Conservation (phyloP, 768 basidiomycete species). For the Lentinula sp. region DNA sequence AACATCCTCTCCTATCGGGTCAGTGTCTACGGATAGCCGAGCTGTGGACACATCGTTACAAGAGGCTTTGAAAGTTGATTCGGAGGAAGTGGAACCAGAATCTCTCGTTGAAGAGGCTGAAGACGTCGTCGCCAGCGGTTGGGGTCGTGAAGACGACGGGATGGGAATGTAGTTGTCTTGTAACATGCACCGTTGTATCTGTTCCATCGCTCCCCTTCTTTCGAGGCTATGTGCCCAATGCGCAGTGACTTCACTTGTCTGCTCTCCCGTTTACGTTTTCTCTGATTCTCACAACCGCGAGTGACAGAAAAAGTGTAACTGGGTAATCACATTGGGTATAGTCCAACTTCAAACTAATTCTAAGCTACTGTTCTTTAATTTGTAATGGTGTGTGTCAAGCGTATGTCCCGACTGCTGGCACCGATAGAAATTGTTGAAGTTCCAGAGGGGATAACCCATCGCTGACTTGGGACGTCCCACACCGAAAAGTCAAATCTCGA, state of each 20-base stretch:
- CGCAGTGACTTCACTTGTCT: neutral
- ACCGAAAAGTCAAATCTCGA: slow-evolving; percentile 47
- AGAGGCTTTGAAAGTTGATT: slow-evolving; percentile 11
- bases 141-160: slow-evolving; percentile 69
- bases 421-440: slow-evolving; percentile 41
- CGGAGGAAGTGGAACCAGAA: slow-evolving; percentile 16
- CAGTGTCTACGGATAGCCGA: neutral
- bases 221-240: neutral
- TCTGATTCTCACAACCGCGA: no score
- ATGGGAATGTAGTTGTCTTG: slow-evolving; percentile 54
- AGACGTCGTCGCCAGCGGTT: slow-evolving; percentile 59
- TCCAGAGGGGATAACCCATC: slow-evolving; percentile 51
- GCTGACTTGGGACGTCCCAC: slow-evolving; percentile 48
- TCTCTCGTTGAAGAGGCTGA: slow-evolving; percentile 44
- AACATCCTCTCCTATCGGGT: slow-evolving; percentile 10
- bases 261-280: no score
- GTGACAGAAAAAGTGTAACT: no score
- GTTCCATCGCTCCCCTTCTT: neutral
- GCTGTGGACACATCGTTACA: neutral
- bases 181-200: neutral
- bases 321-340: no score
- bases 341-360: neutral
- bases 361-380: slow-evolving; percentile 16
- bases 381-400: slow-evolving; percentile 33
- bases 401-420: slow-evolving; percentile 43